Base-by-base conservation (phyloP, 2,329 filamentous ascomycete species). In the Juglanconis sp. region DNA sequence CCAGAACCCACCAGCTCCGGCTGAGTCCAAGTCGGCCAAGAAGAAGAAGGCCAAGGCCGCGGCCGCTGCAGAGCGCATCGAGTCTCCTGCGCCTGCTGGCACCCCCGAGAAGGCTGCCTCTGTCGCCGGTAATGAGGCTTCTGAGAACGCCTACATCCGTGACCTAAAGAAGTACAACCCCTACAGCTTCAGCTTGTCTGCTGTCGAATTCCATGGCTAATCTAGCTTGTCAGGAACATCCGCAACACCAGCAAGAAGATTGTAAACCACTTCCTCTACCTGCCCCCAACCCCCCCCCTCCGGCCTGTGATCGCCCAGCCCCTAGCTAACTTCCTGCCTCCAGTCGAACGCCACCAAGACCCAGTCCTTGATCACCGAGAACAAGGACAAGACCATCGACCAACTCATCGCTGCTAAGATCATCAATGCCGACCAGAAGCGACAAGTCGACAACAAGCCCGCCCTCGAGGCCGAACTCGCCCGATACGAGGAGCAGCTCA, bases 221-320 rank as follows among this genome's bases (percentile, higher is more conserved):
- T 10, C 15, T 17, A 34, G 36, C 31, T 65, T 9, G 11, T 31
- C 67, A 96, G 92, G 82, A 92, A 86, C 75, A 90, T 97, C 69
- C 92, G 94, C 71, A 96, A 95, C 75, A 79, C 95, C 70, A 90
- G 87, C 81, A 98, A 97, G 85, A 97, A 97, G 79, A 87, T 98
- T 70, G 91, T 96, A 77, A 79, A 90, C 80, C 58, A 5, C 38
- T 47, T 24, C 24, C 24, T 24, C 24, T 35, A 42, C 73, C 35
- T 36, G 11, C 35, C 24, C 38, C 51, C 47, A 17, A 24, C n/a
- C 13, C 24, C 13, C 46, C 24, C 3, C 54, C 34, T 6, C 30
- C 32, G 10, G 5, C 36, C 15, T 32, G 17, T 24, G 17, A 24
- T 24, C 17, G 17, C 10, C 15, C 17, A n/a, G 17, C 42, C 30